Conservation (phyloP, 2,329 filamentous ascomycete genomes). For the Pyrenochaeta sp. region DNA sequence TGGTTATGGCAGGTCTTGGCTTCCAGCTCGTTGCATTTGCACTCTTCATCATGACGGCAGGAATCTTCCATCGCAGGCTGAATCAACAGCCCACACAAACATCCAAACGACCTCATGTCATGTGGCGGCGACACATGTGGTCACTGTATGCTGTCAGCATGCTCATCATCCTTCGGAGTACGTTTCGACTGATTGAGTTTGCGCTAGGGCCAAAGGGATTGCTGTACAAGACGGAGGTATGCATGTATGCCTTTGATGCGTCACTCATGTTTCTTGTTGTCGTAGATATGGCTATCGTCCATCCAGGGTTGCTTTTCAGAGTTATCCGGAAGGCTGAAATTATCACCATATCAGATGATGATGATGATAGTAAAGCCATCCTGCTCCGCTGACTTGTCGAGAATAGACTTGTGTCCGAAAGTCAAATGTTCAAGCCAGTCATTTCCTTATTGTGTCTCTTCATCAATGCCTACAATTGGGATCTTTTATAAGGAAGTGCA, state of each 20-base stretch:
- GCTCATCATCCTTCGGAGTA: conserved; percentile 18
- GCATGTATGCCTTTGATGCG: conserved; percentile 28
- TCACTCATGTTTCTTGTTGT: conserved; percentile 18
- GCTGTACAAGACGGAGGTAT: conserved; percentile 19
- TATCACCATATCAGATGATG: no score
- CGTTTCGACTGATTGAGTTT: conserved; percentile 26
- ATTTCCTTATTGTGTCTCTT: no score
- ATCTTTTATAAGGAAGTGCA: no score
- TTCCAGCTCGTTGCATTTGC: conserved; percentile 23
- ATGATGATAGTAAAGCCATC: no score
- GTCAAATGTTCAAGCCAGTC: no score
- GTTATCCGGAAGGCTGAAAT: conserved; percentile 14
- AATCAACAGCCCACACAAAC: conserved; percentile 10
- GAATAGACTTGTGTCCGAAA: no score
- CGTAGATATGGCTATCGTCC: conserved; percentile 13
- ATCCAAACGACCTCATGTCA: conserved; percentile 3
- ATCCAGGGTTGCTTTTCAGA: conserved; percentile 22
- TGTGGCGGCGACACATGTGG: conserved; percentile 19
- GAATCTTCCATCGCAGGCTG: conserved; percentile 18
- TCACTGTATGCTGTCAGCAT: conserved; percentile 19
- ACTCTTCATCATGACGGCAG: conserved; percentile 19
- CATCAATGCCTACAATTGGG: no score
- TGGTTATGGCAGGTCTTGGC: conserved; percentile 23
- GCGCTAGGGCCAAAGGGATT: conserved; percentile 10
- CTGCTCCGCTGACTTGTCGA: no score